A percentile compares a stretch with the other conserved stretches of the same genome.
Conservation (phyloP, 768 basidiomycete species). For the Suillus weaverae region DNA sequence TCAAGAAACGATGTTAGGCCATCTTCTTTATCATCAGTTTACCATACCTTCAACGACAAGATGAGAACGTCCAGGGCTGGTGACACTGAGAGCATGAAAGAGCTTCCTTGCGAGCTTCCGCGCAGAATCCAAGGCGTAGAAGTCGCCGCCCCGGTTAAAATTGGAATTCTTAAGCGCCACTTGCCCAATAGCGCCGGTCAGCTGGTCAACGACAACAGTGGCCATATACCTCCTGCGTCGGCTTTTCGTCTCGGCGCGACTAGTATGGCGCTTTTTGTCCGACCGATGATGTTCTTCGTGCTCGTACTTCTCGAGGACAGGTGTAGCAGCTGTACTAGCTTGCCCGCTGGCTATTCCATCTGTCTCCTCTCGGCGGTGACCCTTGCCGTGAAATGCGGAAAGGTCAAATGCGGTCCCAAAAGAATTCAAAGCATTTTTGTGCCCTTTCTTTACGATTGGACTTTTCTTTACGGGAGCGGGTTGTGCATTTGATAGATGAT, state of each 20-base stretch:
- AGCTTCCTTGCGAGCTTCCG: constrained; percentile 67
- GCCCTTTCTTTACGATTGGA: constrained; percentile 46
- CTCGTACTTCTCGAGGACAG: constrained; percentile 16
- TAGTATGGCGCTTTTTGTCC: constrained; percentile 19
- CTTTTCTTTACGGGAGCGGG: constrained; percentile 40
- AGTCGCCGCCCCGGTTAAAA: constrained; percentile 53
- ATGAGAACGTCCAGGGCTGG: constrained; percentile 57
- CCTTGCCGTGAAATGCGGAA: constrained; percentile 16
- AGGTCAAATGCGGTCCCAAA: constrained; percentile 39
- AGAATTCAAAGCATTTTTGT: constrained; percentile 40
- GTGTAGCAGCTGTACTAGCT: constrained; percentile 14
- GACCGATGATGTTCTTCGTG: constrained; percentile 12
- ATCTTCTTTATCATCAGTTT: not conserved
- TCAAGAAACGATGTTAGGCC: constrained; percentile 5
- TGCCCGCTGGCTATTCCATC: constrained; percentile 15
- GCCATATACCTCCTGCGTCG: constrained; percentile 54
- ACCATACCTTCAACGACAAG: constrained; percentile 62
- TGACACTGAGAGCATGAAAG: constrained; percentile 60
- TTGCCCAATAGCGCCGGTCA: constrained; percentile 63
- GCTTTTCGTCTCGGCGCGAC: constrained; percentile 37
- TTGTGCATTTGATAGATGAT: constrained; percentile 68
- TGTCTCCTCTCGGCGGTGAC: not conserved
- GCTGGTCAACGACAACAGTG: constrained; percentile 70
- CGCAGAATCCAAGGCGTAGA: constrained; percentile 62
- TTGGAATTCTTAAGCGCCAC: constrained; percentile 68